phyloP scores from a whole-genome alignment of 176 grass and related monocot species.

The Bromus sterilis region DNA sequence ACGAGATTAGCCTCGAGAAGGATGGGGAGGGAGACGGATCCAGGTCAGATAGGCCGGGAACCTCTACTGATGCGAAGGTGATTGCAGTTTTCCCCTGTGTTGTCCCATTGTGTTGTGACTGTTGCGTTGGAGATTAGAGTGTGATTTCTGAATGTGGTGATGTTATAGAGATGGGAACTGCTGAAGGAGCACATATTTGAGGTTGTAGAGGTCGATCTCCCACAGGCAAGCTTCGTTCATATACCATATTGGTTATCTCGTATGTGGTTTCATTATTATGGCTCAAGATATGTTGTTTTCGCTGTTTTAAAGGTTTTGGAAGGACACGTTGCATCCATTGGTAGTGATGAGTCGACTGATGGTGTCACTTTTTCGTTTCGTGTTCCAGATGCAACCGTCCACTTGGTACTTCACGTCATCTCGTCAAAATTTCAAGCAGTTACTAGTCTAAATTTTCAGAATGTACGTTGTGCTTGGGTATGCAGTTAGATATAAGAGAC shows the following conservation, averaged over 20 bases:
- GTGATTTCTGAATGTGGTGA: constrained; percentile 15
- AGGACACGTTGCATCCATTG: constrained; percentile 24
- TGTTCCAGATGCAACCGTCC: constrained; percentile 36
- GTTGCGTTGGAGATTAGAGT: not conserved
- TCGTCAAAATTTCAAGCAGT: constrained; percentile 18
- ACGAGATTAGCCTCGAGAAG: constrained; percentile 14
- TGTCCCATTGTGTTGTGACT: constrained; percentile 8
- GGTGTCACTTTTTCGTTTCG: constrained; percentile 31
- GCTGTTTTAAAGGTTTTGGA: constrained; percentile 30
- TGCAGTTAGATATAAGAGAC: constrained; percentile 13
- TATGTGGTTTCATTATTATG: not conserved
- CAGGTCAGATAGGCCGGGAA: constrained; percentile 9
- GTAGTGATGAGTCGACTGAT: constrained; percentile 10
- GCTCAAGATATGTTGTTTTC: constrained; percentile 8
- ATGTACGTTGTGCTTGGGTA: not conserved
- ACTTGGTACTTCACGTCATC: constrained; percentile 41
- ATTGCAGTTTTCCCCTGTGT: constrained; percentile 13
- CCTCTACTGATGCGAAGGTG: constrained; percentile 38
- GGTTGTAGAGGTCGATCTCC: constrained; percentile 59
- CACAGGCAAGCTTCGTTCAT: constrained; percentile 37
- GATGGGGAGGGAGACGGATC: constrained; percentile 23
- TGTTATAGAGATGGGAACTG: constrained; percentile 46
- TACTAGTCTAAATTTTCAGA: not conserved
- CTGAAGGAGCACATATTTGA: constrained; percentile 58
- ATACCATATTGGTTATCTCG: not conserved